Conservation (phyloP, 805 yeast genomes). For the Zygosaccharomyces siamensis region DNA sequence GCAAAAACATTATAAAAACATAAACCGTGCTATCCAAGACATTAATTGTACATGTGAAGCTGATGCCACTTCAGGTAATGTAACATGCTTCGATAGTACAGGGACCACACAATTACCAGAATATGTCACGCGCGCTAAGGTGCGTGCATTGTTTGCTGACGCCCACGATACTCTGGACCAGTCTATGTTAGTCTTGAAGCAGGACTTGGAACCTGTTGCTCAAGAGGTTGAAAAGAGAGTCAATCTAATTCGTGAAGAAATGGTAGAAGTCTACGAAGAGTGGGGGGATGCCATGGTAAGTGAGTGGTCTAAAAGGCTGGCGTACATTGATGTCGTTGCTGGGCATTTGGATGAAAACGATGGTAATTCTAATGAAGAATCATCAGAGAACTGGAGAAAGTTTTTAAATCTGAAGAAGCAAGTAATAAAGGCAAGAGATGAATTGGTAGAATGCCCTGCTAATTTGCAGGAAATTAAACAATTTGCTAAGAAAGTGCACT, state of each 20-base stretch:
- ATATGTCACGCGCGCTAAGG: slow-evolving; percentile 43
- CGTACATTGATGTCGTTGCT: slow-evolving; percentile 35
- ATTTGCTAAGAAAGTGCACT: slow-evolving; percentile 35
- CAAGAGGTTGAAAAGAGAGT: slow-evolving; percentile 35
- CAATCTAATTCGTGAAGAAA: slow-evolving; percentile 38
- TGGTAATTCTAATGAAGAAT: slow-evolving; percentile 30
- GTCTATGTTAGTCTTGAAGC: slow-evolving; percentile 34
- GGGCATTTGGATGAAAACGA: slow-evolving; percentile 15
- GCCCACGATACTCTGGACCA: slow-evolving; percentile 31
- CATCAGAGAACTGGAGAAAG: slow-evolving; percentile 56
- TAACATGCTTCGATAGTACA: slow-evolving; percentile 33
- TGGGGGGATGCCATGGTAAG: slow-evolving; percentile 63
- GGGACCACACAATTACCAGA: slow-evolving; percentile 35
- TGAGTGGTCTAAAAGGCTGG: slow-evolving; percentile 59
- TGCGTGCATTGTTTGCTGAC: slow-evolving; percentile 41
- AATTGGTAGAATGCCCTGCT: slow-evolving; percentile 38
- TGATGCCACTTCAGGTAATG: slow-evolving; percentile 32
- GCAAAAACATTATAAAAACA: slow-evolving; percentile 24
- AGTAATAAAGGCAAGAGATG: slow-evolving; percentile 52
- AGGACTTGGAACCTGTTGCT: slow-evolving; percentile 31
- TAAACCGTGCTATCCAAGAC: slow-evolving; percentile 36
- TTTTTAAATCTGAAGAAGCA: slow-evolving; percentile 53
- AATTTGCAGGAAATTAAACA: slow-evolving; percentile 30
- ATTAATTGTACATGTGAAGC: slow-evolving; percentile 36
- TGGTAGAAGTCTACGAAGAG: slow-evolving; percentile 66